Evolutionary conservation across 73 alveolate species (phyloP).

Genomic region (Loxodes magnus): DNA sequence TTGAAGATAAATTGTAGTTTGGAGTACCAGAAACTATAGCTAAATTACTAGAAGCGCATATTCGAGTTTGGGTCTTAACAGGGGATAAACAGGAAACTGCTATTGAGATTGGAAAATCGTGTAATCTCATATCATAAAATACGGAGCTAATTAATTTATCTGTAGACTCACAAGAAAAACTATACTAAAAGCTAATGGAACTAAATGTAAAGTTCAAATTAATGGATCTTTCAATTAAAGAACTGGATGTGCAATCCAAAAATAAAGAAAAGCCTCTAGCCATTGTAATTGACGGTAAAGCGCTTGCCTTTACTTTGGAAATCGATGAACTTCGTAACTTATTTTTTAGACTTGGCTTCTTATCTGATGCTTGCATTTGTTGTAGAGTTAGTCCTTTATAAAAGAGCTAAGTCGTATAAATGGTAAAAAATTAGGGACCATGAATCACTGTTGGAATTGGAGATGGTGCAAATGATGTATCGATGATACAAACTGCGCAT

Average conservation of each 20-base stretch:
- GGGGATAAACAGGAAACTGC: conserved; percentile 82
- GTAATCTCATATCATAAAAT: conserved; percentile 41
- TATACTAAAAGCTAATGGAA: not conserved
- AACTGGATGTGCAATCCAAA: conserved; percentile 3
- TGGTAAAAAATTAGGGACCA: conserved; percentile 33
- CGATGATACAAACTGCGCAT: conserved; percentile 93
- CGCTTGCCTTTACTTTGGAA: conserved; percentile 35
- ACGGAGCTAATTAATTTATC: conserved; percentile 28
- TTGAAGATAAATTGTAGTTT: conserved; percentile 81
- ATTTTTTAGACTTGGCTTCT: conserved; percentile 31
- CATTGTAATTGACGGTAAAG: conserved; percentile 51
- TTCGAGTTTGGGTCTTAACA: conserved; percentile 73
- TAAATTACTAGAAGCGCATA: conserved; percentile 51
- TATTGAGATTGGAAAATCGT: conserved; percentile 55
- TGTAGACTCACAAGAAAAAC: not conserved
- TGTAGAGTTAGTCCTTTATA: conserved; percentile 85
- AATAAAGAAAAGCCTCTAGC: conserved; percentile 3
- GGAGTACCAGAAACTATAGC: conserved; percentile 81
- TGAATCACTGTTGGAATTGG: conserved; percentile 79
- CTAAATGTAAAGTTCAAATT: not conserved
- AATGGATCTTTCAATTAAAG: not conserved
- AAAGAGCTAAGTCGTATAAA: conserved; percentile 77
- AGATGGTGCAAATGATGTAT: conserved; percentile 98
- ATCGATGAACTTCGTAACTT: conserved; percentile 17
- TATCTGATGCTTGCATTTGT: conserved; percentile 51